Conservation (phyloP, 1,284 basidiomycete genomes). For the Xanthoconium separans region DNA sequence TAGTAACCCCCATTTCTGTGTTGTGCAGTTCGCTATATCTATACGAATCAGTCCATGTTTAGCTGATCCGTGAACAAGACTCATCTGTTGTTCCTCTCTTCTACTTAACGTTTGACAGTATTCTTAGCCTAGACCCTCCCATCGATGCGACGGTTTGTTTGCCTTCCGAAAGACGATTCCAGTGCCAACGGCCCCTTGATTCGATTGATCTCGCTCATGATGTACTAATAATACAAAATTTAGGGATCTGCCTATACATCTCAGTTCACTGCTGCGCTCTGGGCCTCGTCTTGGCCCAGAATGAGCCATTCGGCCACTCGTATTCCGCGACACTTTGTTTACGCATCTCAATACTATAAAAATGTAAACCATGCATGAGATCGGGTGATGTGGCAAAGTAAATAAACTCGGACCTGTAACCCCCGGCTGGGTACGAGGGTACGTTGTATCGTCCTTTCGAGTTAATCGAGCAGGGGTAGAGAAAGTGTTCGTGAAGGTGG, state of each 20-base stretch:
- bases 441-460: slow-evolving; percentile 82
- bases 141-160: background rate
- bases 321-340: background rate
- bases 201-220: background rate
- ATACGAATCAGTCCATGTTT: slow-evolving; percentile 18
- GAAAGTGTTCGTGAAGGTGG: slow-evolving; percentile 93
- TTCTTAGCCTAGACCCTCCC: background rate
- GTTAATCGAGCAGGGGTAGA: slow-evolving; percentile 89
- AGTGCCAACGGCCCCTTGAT: background rate
- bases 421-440: slow-evolving; percentile 62
- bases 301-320: background rate
- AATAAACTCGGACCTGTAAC: slow-evolving; percentile 58
- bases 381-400: background rate
- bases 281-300: background rate
- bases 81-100: background rate
- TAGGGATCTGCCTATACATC: background rate
- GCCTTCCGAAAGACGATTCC: background rate
- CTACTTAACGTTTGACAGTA: background rate
- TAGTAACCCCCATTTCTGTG: slow-evolving; percentile 21
- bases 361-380: background rate
- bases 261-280: no score
- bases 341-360: slow-evolving; percentile 71
- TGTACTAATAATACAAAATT: slow-evolving; percentile 3
- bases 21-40: slow-evolving; percentile 23
- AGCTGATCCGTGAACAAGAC: background rate